phyloP scores from a whole-genome alignment of 768 basidiomycete species.

The Pisolithus microcarpus region DNA sequence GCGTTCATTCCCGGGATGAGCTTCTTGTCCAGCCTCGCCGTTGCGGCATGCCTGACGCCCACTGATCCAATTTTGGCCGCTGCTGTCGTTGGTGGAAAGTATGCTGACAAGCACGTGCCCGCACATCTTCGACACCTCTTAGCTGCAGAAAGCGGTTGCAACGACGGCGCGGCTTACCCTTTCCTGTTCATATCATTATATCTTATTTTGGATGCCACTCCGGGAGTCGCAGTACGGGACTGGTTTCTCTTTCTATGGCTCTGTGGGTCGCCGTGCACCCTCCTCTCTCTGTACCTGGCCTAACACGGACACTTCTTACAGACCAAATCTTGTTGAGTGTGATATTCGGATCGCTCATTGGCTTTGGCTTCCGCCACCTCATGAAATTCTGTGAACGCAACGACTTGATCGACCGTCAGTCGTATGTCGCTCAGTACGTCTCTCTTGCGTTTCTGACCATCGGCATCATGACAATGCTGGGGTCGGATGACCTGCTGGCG shows the following conservation, averaged over 20 bases:
- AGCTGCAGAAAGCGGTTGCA: conserved; percentile 80
- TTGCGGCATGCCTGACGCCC: conserved; percentile 89
- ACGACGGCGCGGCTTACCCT: conserved; percentile 95
- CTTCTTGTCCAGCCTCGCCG: conserved; percentile 83
- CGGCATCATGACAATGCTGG: conserved; percentile 77
- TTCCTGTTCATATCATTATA: conserved; percentile 90
- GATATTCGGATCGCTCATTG: conserved; percentile 67
- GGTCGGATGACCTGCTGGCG: conserved; percentile 89
- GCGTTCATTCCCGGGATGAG: conserved; percentile 83
- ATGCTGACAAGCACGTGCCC: conserved; percentile 95
- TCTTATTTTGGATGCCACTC: conserved; percentile 61
- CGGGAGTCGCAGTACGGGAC: conserved; percentile 62
- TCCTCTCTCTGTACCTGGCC: background rate
- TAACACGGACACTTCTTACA: conserved; percentile 20
- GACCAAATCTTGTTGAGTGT: conserved; percentile 76
- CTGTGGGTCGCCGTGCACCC: conserved; percentile 43
- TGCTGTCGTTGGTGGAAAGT: conserved; percentile 84
- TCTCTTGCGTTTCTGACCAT: conserved; percentile 79
- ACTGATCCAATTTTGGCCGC: conserved; percentile 44
- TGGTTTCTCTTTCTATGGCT: conserved; percentile 89
- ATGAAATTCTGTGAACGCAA: conserved; percentile 90
- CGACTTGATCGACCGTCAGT: conserved; percentile 87
- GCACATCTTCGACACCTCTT: conserved; percentile 66
- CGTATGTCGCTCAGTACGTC: conserved; percentile 89
- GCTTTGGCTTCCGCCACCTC: conserved; percentile 74